These are phyloP conservation scores for Uronychia setigera DNA, from an alignment of 73 alveolate species.

Conservation along the genomic window DNA sequence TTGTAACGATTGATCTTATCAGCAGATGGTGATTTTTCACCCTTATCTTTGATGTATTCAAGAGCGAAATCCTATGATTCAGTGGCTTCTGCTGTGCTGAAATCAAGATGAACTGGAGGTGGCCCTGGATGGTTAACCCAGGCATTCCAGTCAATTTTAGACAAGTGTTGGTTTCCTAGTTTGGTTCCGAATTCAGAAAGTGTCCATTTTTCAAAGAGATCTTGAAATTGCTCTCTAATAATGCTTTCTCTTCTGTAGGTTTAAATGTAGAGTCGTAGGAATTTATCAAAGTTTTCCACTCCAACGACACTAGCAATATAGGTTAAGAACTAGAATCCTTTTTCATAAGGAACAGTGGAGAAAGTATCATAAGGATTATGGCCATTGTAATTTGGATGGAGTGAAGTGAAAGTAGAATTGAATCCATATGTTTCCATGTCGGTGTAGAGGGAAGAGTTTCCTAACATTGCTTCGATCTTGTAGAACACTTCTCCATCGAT, in stretches of 20 bases:
- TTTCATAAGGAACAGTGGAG: constrained; percentile 67
- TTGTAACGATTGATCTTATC: constrained; percentile 23
- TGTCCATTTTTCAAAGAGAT: constrained; percentile 57
- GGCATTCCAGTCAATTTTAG: constrained; percentile 63
- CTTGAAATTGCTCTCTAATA: constrained; percentile 53
- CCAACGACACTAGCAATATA: constrained; percentile 56
- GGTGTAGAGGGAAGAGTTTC: constrained; percentile 51
- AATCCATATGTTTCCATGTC: constrained; percentile 64
- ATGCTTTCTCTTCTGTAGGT: constrained; percentile 59
- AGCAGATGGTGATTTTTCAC: constrained; percentile 32
- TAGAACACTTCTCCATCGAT: constrained; percentile 73
- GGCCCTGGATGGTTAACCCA: constrained; percentile 84
- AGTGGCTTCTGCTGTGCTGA: constrained; percentile 52
- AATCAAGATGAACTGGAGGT: constrained; percentile 78
- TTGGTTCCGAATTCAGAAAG: constrained; percentile 26
- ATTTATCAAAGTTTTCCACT: constrained; percentile 33
- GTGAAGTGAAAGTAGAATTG: constrained; percentile 44
- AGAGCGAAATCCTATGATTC: constrained; percentile 56
- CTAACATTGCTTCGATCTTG: constrained; percentile 59
- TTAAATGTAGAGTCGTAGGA: constrained; percentile 33
- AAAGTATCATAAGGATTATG: constrained; percentile 49
- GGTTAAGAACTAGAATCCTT: constrained; percentile 76
- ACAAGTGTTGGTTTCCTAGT: constrained; percentile 28
- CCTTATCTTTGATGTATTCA: constrained; percentile 30
- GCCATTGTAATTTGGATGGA: constrained; percentile 55